Percentiles rank a stretch among this genome's conserved stretches.
phyloP scores from a whole-genome alignment of 2,329 filamentous ascomycete genomes.

The Nannizziopsis barbatae region DNA sequence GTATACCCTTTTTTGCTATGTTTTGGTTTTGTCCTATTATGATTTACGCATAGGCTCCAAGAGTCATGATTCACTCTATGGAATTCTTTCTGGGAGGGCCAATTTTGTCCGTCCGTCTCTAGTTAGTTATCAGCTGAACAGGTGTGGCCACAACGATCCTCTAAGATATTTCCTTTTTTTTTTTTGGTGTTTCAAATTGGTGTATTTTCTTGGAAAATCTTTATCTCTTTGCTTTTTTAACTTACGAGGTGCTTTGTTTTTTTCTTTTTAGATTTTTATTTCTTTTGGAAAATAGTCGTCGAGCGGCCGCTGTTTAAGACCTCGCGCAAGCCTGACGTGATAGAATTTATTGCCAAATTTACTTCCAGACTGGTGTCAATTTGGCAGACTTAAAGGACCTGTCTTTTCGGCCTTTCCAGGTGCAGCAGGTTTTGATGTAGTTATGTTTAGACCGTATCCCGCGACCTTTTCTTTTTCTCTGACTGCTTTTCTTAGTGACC shows the following conservation, averaged over 20 bases:
- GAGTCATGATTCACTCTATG: conserved; percentile 4
- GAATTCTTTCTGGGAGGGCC: conserved; percentile 6
- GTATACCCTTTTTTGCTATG: conserved; percentile 4
- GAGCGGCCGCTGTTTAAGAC: no score
- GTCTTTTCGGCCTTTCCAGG: no score
- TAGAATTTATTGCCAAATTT: no score
- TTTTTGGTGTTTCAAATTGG: neutral
- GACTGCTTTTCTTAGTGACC: no score
- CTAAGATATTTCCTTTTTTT: neutral
- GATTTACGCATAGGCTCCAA: conserved; percentile 5
- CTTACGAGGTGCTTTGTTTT: neutral
- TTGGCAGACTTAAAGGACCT: no score
- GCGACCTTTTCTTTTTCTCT: no score
- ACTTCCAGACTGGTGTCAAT: no score
- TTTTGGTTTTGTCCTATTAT: neutral
- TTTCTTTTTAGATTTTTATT: neutral
- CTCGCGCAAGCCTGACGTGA: no score
- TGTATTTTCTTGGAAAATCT: neutral
- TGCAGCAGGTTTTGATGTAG: no score
- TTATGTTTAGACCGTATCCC: no score
- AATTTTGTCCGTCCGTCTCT: neutral
- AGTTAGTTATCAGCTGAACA: neutral
- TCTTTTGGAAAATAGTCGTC: neutral
- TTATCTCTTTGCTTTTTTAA: neutral
- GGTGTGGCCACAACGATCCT: neutral